Conservation (phyloP, 345 rosid species). For the Rhodomyrtus tomentosa region DNA sequence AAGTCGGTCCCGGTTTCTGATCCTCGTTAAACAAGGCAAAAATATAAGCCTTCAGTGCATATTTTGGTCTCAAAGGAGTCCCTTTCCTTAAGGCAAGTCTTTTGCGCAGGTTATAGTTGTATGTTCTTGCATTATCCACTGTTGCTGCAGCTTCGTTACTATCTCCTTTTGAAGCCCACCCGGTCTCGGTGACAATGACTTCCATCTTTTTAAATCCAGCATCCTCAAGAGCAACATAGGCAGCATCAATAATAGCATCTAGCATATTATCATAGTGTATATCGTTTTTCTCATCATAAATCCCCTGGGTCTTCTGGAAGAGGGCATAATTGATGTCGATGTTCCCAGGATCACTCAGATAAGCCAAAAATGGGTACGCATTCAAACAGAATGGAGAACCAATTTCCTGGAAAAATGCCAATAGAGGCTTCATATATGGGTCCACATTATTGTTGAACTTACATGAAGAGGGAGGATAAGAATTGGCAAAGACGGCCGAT, state of each 20-base stretch:
- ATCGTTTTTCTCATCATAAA: slow-evolving; percentile 51
- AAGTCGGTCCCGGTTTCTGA: slow-evolving; percentile 66
- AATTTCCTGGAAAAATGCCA: slow-evolving; percentile 62
- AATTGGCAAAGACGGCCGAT: slow-evolving; percentile 72
- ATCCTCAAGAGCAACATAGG: slow-evolving; percentile 77
- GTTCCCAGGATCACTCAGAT: slow-evolving; percentile 50
- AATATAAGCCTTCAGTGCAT: slow-evolving; percentile 62
- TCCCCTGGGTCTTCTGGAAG: slow-evolving; percentile 62
- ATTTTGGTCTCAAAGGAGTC: slow-evolving; percentile 80
- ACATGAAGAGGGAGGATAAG: slow-evolving; percentile 95
- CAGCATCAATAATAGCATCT: slow-evolving; percentile 96
- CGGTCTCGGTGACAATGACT: slow-evolving; percentile 86
- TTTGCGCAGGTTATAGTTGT: slow-evolving; percentile 82
- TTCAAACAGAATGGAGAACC: slow-evolving; percentile 96
- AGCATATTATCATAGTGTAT: slow-evolving; percentile 93
- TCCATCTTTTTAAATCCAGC: slow-evolving; percentile 84
- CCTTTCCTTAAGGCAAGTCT: slow-evolving; percentile 94
- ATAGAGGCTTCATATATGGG: slow-evolving; percentile 79
- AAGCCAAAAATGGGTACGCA: slow-evolving; percentile 89
- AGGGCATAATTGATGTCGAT: slow-evolving; percentile 95
- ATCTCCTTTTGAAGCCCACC: slow-evolving; percentile 95
- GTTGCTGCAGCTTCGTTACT: slow-evolving; percentile 84
- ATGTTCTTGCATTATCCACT: slow-evolving; percentile 63
- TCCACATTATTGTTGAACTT: slow-evolving; percentile 46
- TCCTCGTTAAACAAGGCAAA: slow-evolving; percentile 91